Evolutionary conservation across 2,329 filamentous ascomycete genomes (phyloP).

Genomic region (Trichophyton equinum): DNA sequence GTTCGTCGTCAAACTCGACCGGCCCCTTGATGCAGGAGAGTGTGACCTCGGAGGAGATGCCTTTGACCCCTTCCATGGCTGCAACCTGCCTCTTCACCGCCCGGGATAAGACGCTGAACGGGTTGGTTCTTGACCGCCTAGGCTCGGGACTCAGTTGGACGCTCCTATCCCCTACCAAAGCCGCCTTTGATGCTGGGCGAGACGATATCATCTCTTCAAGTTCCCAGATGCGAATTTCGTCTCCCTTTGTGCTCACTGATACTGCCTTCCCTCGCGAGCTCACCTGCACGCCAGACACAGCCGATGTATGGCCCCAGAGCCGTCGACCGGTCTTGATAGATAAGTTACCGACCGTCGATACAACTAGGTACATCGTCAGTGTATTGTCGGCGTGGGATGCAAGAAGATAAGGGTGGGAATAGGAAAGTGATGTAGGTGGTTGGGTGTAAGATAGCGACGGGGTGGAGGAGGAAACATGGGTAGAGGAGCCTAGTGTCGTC

Average conservation of each 20-base stretch:
- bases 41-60: slow-evolving; percentile 12
- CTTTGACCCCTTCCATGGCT: not conserved
- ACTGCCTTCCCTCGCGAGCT: slow-evolving; percentile 77
- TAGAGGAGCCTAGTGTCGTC: not conserved
- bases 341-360: slow-evolving; percentile 52
- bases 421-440: slow-evolving; percentile 53
- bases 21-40: slow-evolving; percentile 43
- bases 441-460: slow-evolving; percentile 12
- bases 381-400: slow-evolving; percentile 80
- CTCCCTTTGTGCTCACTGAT: slow-evolving; percentile 70
- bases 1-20: slow-evolving; percentile 84
- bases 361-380: slow-evolving; percentile 67
- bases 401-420: slow-evolving; percentile 74
- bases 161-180: slow-evolving; percentile 38
- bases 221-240: slow-evolving; percentile 77
- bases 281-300: slow-evolving; percentile 73
- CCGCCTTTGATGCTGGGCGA: slow-evolving; percentile 29
- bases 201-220: slow-evolving; percentile 57
- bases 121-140: not conserved
- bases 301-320: slow-evolving; percentile 85
- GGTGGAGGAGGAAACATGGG: not conserved
- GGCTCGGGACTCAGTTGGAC: slow-evolving; percentile 39
- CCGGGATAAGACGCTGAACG: not conserved
- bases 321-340: slow-evolving; percentile 60
- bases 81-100: not conserved